Percentiles rank a stretch among this genome's conserved stretches.
These are phyloP conservation scores for Ceratocystis papillata DNA, from an alignment of 2,329 filamentous ascomycete genomes.

Conservation along the genomic window DNA sequence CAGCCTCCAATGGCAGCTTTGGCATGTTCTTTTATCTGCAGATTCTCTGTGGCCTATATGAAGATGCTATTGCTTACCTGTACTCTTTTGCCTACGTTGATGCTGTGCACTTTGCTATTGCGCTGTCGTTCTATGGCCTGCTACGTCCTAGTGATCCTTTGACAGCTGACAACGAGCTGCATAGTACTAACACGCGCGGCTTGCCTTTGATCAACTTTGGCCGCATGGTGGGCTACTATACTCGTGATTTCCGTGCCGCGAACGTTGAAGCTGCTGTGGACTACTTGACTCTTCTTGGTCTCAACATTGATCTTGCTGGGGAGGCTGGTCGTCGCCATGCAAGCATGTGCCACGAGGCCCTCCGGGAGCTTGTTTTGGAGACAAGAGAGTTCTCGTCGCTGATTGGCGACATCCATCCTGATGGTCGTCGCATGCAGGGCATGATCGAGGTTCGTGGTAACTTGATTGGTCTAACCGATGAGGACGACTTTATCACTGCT, in stretches of 20 bases:
- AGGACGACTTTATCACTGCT: constrained; percentile 77
- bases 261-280: constrained; percentile 84
- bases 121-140: constrained; percentile 78
- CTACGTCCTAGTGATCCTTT: constrained; percentile 76
- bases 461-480: constrained; percentile 67
- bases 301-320: constrained; percentile 73
- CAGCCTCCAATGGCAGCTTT: constrained; percentile 52
- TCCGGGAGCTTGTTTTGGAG: constrained; percentile 91
- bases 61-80: constrained; percentile 82
- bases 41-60: constrained; percentile 82
- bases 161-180: constrained; percentile 58
- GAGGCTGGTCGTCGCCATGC: constrained; percentile 66
- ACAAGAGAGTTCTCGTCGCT: constrained; percentile 90
- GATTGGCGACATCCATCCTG: constrained; percentile 77
- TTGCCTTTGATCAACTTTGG: constrained; percentile 86
- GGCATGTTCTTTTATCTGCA: constrained; percentile 92
- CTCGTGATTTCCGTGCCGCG: constrained; percentile 84
- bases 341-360: constrained; percentile 77
- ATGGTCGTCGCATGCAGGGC: constrained; percentile 75
- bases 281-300: constrained; percentile 81
- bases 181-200: constrained; percentile 55
- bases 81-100: constrained; percentile 88
- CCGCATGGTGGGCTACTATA: constrained; percentile 88
- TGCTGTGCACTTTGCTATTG: constrained; percentile 88
- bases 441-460: constrained; percentile 75